Base-by-base conservation (phyloP, 805 yeast species). In the Lipomyces sp. region DNA sequence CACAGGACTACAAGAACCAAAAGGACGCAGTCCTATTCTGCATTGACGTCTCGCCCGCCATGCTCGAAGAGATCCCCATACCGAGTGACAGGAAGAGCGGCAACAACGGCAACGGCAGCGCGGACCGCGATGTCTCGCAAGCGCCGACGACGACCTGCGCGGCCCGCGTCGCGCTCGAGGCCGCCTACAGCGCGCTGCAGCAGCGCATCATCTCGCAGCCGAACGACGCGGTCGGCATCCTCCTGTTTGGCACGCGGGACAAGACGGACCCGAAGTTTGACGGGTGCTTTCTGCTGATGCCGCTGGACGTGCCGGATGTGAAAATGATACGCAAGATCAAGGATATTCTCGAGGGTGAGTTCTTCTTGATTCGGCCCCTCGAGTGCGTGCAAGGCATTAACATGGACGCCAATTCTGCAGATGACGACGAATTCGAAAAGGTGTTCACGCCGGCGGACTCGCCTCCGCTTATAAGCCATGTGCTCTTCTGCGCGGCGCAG, bases 171-270 rank as follows among this genome's bases (percentile, higher is more conserved):
- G 67, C 70, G 10, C 59, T 90, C 16, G 72, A 73, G 13, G 74
- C 84, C 1, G 71, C 86, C 5, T 71, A 75, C 45, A 80, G 78
- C n/a, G 69, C 87, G 32, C 77, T 88, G 68, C 73, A 82, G 2
- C 83, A 80, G 43, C 70, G 86, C 50, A 79, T 84, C 1, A 79
- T 84, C 31, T 74, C 83, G 0, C 67, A 79, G 34, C 86, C 89
- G 1, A 72, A 74, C 39, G 83, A 91, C 1, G 90, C 87, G 0
- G 70, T 87, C 23, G 97, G 96, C 0, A 77, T 89, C 41, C 78
- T 82, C 77, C 62, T 77, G 78, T 65, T 61, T 56, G 45, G 70
- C 47, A 47, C 70, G 13, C 56, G 62, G 24, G 68, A 66, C 26
- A 58, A 67, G 44, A 65, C 47, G 55, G 52, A 35, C 44, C 61